Base-by-base conservation (phyloP, 2,329 filamentous ascomycete species). In the Nothomitra cinnamomea region DNA sequence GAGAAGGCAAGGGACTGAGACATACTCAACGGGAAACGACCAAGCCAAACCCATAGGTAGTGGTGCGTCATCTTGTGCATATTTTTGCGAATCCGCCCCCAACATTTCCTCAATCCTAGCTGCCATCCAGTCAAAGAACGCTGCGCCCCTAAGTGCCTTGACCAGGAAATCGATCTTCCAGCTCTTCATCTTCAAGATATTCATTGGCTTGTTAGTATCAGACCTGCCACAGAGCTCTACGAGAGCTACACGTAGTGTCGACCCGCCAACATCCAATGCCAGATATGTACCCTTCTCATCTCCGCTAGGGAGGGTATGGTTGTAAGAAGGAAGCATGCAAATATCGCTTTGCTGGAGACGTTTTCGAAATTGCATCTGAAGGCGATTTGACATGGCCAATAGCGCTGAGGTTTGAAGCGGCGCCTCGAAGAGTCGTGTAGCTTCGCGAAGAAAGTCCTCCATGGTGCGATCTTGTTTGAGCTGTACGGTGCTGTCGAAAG, bases 91-190 rank as follows among this genome's bases (percentile, higher is more conserved):
- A 19, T 21, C 65, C 58, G 60, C 67, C 64, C 56, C 65, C 57
- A 61, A 63, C 64, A 82, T 76, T 7, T 72, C 69, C 43, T 72
- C 70, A 54, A 83, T 80, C 56, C 73, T 72, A 49, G 69, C 69
- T 4, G 78, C 79, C 73, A 83, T 80, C 79, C 79, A 83, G 61
- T 80, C 77, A 61, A 82, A 83, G 63, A 83, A 82, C 1, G 69
- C 67, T 22, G 69, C 70, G 1, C 78, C 79, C 54, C 71, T 67
- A 56, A 82, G 64, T 47, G 70, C 64, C 52, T 77, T 75, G 50
- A 80, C 72, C 13, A 65, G 61, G 56, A 77, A 72, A 60, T 79
- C 75, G 57, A 83, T 82, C 50, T 67, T 67, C 58, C 72, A 76
- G 45, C 70, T 73, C 38, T 71, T 69, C 64, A 78, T 76, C 55